Evolutionary conservation across 352 stramenopile genomes (phyloP).

Genomic region (Halophytophthora batemanensis): DNA sequence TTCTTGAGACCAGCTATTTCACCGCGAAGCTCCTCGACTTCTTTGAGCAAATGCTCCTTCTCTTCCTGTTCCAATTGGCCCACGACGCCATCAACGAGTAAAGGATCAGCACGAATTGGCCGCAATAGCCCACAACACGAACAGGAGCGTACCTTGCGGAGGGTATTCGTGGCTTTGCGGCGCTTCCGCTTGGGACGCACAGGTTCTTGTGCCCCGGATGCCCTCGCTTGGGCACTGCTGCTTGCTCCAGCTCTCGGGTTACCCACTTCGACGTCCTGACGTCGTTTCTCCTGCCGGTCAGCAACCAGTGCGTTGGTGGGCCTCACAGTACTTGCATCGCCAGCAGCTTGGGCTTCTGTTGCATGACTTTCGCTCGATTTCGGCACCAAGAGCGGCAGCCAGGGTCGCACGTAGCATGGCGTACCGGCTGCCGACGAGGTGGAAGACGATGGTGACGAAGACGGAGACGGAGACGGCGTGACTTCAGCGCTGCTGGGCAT

Average conservation of each 20-base stretch:
- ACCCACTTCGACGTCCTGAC: not conserved
- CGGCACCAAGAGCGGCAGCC: constrained; percentile 9
- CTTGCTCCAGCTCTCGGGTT: not conserved
- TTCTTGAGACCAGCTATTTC: constrained; percentile 32
- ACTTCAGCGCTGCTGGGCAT: not conserved
- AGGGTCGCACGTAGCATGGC: constrained; percentile 1
- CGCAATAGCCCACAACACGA: not conserved
- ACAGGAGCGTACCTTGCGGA: constrained; percentile 22
- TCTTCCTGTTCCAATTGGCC: constrained; percentile 16
- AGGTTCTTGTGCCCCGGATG: constrained; percentile 2
- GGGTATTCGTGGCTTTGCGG: constrained; percentile 29
- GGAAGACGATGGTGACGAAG: constrained; percentile 3
- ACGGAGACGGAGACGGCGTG: not conserved
- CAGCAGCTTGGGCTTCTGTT: not conserved
- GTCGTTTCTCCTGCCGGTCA: not conserved
- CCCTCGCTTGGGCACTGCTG: not conserved
- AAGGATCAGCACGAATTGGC: not conserved
- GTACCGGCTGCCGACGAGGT: constrained; percentile 12
- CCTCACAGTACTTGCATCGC: too few species aligned
- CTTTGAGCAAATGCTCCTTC: constrained; percentile 24
- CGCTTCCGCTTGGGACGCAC: constrained; percentile 19
- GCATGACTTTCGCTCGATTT: not conserved
- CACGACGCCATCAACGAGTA: not conserved
- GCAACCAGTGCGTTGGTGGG: too few species aligned
- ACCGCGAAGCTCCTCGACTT: constrained; percentile 20